Evolutionary conservation across 164 flowering plant genomes (phyloP), one percentile per base, ranked within the genome.

Genomic region (Vitis labrusca): DNA sequence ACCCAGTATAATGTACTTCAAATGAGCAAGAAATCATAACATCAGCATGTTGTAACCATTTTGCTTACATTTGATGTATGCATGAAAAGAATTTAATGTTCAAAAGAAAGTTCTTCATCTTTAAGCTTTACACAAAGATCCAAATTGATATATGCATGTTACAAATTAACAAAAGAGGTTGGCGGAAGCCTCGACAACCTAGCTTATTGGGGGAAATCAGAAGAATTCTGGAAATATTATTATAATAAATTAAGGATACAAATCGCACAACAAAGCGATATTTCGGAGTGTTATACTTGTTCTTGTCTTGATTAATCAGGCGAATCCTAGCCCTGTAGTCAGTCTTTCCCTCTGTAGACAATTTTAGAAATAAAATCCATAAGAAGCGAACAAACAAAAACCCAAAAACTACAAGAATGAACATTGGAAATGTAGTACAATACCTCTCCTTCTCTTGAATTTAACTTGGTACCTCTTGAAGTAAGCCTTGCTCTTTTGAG

Each of bases 241-340:
- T 37, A 3, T 37, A 37, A 37, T 37, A 37, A 37, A 3, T 3
- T 37, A 37, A 81, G 91, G 89, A 87, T 92, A 92, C 97, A 74
- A 86, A 87, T 77, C 98, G 86, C 5, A 93, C 98, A 69, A 91
- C 93, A 73, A 88, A 86, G 0, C 98, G 90, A 19, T 88, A 91
- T 52, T 93, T 93, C 0, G 98, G 98, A 2, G 95, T 93, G 80
- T 91, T 93, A 79, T 91, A 91, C 71, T 93, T 93, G 76, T 93
- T 91, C 76, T 93, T 93, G 79, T 93, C 97, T 68, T 93, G 98
- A 61, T 93, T 93, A 23, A 93, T 93, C 48, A 93, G 68, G 27
- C 95, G 90, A 63, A 87, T 86, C 72, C 97, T 85, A 5, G 98
- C 97, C 3, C 98, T 73, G 71, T 93, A 93, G 61, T 93, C 98